Evolutionary conservation across 1,139 yeast genomes (phyloP).

Genomic region (Pneumocystis murina): DNA sequence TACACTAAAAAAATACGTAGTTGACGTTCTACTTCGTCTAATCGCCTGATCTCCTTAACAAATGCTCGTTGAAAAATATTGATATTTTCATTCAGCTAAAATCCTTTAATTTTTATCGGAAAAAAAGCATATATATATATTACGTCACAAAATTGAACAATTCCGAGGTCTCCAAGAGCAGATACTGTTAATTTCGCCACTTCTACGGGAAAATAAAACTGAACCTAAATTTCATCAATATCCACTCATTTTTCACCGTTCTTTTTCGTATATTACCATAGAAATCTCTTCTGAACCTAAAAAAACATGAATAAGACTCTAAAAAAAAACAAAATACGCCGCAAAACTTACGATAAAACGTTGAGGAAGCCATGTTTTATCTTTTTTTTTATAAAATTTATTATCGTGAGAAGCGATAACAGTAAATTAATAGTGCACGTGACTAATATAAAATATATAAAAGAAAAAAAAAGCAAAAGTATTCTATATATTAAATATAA

Average conservation of each 20-base stretch:
- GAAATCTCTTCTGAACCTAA: constrained; percentile 86
- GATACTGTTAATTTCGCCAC: constrained; percentile 76
- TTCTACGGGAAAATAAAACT: constrained; percentile 82
- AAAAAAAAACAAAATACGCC: background rate
- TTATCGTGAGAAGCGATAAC: too few species aligned
- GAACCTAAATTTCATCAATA: constrained; percentile 32
- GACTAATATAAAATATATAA: background rate
- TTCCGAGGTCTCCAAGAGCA: constrained; percentile 64
- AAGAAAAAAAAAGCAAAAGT: background rate
- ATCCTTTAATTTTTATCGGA: background rate
- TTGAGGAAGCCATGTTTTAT: background rate
- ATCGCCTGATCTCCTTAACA: constrained; percentile 59
- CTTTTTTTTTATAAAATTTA: too few species aligned
- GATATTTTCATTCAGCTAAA: constrained; percentile 48
- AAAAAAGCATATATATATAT: constrained; percentile 4
- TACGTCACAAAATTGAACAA: constrained; percentile 73
- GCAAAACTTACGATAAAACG: background rate
- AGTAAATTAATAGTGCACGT: background rate
- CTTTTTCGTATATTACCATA: constrained; percentile 21
- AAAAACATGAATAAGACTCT: background rate
- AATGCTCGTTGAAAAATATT: constrained; percentile 79
- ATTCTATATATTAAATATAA: background rate
- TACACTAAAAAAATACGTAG: constrained; percentile 26
- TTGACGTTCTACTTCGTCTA: constrained; percentile 52
- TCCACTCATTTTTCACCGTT: background rate